Evolutionary conservation across 179 eudicot species (phyloP).

Genomic region (Spinacia oleracea): DNA sequence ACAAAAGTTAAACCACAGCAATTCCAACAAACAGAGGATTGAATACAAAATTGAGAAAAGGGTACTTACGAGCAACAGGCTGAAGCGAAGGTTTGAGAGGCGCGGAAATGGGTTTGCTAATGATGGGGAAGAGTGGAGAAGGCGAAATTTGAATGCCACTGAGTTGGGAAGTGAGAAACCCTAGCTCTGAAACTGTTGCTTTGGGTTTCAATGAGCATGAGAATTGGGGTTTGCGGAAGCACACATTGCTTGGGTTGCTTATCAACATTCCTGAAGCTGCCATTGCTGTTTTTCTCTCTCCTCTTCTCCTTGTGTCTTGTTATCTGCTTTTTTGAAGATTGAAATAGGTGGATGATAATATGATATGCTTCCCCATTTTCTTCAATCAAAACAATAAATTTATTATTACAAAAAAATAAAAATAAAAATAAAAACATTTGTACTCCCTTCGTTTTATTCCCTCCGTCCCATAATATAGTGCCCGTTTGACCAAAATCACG

Average conservation of each 20-base stretch:
- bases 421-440: too few relatives aligned
- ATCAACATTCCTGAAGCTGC: conserved; percentile 37
- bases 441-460: too few relatives aligned
- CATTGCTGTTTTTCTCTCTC: conserved; percentile 20
- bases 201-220: conserved; percentile 23
- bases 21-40: neutral
- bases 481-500: too few relatives aligned
- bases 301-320: conserved; percentile 9
- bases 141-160: conserved; percentile 55
- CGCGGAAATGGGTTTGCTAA: conserved; percentile 39
- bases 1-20: conserved; percentile 9
- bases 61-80: conserved; percentile 69
- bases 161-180: conserved; percentile 61
- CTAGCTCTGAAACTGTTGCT: conserved; percentile 36
- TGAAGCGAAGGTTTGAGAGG: conserved; percentile 43
- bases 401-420: too few relatives aligned
- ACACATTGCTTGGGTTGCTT: conserved; percentile 23
- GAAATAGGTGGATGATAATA: conserved; percentile 1
- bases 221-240: conserved; percentile 32
- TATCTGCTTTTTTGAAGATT: conserved; percentile 10
- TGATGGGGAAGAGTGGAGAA: neutral
- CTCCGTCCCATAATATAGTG: too few relatives aligned
- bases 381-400: too few relatives aligned
- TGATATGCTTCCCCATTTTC: too few relatives aligned
- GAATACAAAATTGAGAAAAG: neutral